These are phyloP conservation scores for Solanum phureja DNA, from an alignment of 257 asterid species.

Conservation along the genomic window DNA sequence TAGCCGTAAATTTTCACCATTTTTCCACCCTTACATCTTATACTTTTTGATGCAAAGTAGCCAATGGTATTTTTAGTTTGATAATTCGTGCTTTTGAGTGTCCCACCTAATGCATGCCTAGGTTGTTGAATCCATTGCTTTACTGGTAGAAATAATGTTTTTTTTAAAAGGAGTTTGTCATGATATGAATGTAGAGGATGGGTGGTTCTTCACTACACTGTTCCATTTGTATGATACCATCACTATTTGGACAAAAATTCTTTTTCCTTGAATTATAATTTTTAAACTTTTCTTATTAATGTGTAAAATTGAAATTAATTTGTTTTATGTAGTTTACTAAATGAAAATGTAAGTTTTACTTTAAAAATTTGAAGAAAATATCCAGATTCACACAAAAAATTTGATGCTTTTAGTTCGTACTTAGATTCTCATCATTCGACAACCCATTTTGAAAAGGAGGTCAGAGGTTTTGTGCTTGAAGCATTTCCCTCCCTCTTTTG, in stretches of 20 bases:
- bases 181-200: not conserved
- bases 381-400: not conserved
- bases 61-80: not conserved
- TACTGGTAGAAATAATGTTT: not conserved
- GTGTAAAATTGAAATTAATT: not conserved
- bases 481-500: not conserved
- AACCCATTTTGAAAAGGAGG: not conserved
- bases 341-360: not conserved
- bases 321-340: not conserved
- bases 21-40: not conserved
- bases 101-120: not conserved
- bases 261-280: not conserved
- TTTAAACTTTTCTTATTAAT: not conserved
- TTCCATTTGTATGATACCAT: not conserved
- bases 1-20: not conserved
- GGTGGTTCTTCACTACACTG: not conserved
- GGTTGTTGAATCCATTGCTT: not conserved
- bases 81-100: not conserved
- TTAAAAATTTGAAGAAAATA: not conserved
- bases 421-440: not conserved
- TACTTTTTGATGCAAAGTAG: not conserved
- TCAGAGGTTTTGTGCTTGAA: not conserved
- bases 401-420: not conserved
- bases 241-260: not conserved
- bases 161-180: not conserved